A percentile compares a stretch with the other conserved stretches of the same genome.
phyloP scores from a whole-genome alignment of 1,284 basidiomycete genomes.

The Waitea zeae region DNA sequence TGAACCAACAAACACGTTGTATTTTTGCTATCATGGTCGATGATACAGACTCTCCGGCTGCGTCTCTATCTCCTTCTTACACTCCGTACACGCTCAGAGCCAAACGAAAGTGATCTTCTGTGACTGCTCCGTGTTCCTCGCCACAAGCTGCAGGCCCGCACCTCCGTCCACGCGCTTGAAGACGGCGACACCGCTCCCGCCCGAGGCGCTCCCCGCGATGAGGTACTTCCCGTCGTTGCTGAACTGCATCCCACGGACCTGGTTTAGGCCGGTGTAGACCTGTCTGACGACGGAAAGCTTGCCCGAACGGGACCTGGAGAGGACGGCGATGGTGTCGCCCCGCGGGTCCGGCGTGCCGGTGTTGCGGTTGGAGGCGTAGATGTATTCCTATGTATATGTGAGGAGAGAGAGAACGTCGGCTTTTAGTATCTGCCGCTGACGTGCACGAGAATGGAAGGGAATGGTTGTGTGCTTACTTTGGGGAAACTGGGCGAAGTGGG shows the following conservation, averaged over 20 bases:
- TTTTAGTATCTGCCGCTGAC: no score
- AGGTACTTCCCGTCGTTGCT: constrained; percentile 37
- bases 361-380: constrained; percentile 23
- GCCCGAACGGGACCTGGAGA: constrained; percentile 7
- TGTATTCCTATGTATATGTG: no score
- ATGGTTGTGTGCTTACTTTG: no score
- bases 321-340: constrained; percentile 19
- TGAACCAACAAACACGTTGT: no score
- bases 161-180: constrained; percentile 36
- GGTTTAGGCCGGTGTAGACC: constrained; percentile 44
- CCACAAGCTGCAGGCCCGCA: constrained; percentile 29
- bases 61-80: no score
- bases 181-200: constrained; percentile 34
- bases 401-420: no score
- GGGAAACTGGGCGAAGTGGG: constrained; percentile 14
- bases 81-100: constrained; percentile 4
- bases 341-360: constrained; percentile 16
- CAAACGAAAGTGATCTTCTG: constrained; percentile 37
- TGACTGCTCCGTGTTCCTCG: constrained; percentile 29
- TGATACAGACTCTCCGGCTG: no score
- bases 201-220: constrained; percentile 32
- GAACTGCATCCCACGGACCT: constrained; percentile 46
- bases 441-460: no score
- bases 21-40: no score
- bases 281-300: constrained; percentile 22